A percentile compares a stretch with the other conserved stretches of the same genome.
Evolutionary conservation across 371 early-diverging fungal genomes (phyloP).

Genomic region (Mortierella sp.): DNA sequence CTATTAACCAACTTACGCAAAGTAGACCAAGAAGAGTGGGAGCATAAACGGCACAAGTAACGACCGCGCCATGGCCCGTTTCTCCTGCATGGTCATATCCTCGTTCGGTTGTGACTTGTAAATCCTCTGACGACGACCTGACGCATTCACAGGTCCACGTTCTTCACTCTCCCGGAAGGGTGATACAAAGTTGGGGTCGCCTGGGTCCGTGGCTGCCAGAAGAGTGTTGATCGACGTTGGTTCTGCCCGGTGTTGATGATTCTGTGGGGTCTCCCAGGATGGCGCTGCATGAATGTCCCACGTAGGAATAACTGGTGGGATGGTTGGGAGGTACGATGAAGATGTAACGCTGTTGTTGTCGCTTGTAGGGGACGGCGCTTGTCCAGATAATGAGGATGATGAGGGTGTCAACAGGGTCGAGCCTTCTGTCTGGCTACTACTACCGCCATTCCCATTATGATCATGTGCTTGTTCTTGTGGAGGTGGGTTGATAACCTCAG

Average conservation of each 20-base stretch:
- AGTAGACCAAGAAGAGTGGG: constrained; percentile 60
- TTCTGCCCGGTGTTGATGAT: constrained; percentile 1
- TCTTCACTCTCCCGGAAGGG: constrained; percentile 41
- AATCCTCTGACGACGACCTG: constrained; percentile 11
- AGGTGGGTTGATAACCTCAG: neutral
- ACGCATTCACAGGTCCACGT: neutral
- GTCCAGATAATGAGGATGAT: neutral
- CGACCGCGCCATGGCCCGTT: constrained; percentile 44
- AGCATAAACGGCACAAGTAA: constrained; percentile 58
- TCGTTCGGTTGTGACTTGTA: constrained; percentile 36
- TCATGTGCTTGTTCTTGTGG: neutral
- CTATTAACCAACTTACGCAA: constrained; percentile 32
- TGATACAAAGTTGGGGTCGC: constrained; percentile 40
- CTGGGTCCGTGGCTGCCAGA: constrained; percentile 46
- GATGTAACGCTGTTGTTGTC: neutral
- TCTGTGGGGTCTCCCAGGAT: constrained; percentile 14
- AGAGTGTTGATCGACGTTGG: constrained; percentile 55
- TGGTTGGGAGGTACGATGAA: neutral
- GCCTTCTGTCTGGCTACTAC: neutral
- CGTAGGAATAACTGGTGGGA: neutral
- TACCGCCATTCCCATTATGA: neutral
- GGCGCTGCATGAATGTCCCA: constrained; percentile 19
- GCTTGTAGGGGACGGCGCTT: neutral
- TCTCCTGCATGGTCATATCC: constrained; percentile 53
- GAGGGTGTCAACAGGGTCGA: neutral